Evolutionary conservation across 169 alveolate genomes (phyloP).

Genomic region (Plasmodium inui): DNA sequence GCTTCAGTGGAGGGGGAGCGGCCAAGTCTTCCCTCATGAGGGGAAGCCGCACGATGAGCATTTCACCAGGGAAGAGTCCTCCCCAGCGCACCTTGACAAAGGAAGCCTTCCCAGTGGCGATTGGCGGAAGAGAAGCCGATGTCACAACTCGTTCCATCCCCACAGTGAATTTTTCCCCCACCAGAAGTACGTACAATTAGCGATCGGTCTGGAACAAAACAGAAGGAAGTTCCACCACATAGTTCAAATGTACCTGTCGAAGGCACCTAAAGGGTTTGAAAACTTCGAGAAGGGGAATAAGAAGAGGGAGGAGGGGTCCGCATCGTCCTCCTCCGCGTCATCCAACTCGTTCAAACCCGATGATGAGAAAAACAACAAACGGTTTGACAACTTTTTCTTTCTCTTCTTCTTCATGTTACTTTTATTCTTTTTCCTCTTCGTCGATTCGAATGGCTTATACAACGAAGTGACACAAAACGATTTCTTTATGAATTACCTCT

Average conservation of each 20-base stretch:
- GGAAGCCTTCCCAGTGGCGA: not conserved
- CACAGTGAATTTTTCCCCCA: not conserved
- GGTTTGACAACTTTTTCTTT: conserved; percentile 77
- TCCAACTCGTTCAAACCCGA: conserved; percentile 24
- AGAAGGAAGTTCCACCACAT: not conserved
- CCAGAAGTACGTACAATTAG: not conserved
- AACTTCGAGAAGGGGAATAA: conserved; percentile 51
- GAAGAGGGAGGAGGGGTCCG: not conserved
- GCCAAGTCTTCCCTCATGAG: not conserved
- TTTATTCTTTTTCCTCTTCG: conserved; percentile 75
- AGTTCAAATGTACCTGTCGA: conserved; percentile 21
- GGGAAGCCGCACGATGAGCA: not conserved
- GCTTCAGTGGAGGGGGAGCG: not conserved
- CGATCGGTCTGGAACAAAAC: not conserved
- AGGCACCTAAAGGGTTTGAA: conserved; percentile 81
- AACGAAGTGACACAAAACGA: conserved; percentile 90
- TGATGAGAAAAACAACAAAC: conserved; percentile 10
- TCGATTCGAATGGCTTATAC: conserved; percentile 77
- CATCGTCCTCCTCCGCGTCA: not conserved
- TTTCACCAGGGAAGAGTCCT: not conserved
- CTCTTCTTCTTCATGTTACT: conserved; percentile 67
- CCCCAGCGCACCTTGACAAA: not conserved
- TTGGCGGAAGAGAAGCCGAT: not conserved
- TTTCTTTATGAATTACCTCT: conserved; percentile 83
- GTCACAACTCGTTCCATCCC: not conserved